These are phyloP conservation scores for Periconia digitata DNA, from an alignment of 2,329 filamentous ascomycete species.

Conservation along the genomic window DNA sequence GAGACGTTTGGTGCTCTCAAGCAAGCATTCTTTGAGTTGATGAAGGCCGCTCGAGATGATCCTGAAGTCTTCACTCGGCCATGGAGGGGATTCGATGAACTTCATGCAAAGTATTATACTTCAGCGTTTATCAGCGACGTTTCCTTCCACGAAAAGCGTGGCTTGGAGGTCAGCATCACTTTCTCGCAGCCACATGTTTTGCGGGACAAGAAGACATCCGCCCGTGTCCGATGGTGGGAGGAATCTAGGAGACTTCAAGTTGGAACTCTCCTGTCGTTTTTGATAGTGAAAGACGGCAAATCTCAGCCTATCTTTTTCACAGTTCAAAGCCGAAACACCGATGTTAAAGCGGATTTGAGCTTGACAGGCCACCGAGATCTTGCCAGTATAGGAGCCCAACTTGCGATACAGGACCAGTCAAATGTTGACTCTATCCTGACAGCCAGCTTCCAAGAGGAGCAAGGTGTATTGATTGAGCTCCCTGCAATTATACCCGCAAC, in stretches of 20 bases:
- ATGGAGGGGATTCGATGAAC: constrained; percentile 17
- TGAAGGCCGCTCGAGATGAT: constrained; percentile 16
- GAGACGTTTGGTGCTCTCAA: constrained; percentile 37
- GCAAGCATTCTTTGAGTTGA: constrained; percentile 19
- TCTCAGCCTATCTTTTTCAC: constrained; percentile 31
- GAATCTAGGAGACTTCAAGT: constrained; percentile 26
- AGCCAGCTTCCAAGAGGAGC: constrained; percentile 9
- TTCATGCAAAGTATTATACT: constrained; percentile 22
- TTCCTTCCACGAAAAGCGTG: constrained; percentile 14
- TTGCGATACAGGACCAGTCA: constrained; percentile 16
- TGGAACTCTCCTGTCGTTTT: constrained; percentile 31
- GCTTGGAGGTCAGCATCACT: constrained; percentile 21
- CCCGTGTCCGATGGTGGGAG: constrained; percentile 32
- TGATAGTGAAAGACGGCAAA: constrained; percentile 11
- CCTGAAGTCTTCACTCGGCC: constrained; percentile 5
- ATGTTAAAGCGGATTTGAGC: constrained; percentile 9
- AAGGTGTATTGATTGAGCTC: constrained; percentile 29
- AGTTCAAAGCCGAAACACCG: constrained; percentile 15
- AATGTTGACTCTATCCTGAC: constrained; percentile 15
- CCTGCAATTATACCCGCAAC: constrained; percentile 31
- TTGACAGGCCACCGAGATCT: constrained; percentile 8
- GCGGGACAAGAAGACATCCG: constrained; percentile 8
- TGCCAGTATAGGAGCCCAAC: constrained; percentile 17
- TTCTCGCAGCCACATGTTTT: constrained; percentile 24
- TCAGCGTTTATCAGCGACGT: constrained; percentile 21